phyloP scores from a whole-genome alignment of 768 basidiomycete species.

The Cytidiella melzeri region DNA sequence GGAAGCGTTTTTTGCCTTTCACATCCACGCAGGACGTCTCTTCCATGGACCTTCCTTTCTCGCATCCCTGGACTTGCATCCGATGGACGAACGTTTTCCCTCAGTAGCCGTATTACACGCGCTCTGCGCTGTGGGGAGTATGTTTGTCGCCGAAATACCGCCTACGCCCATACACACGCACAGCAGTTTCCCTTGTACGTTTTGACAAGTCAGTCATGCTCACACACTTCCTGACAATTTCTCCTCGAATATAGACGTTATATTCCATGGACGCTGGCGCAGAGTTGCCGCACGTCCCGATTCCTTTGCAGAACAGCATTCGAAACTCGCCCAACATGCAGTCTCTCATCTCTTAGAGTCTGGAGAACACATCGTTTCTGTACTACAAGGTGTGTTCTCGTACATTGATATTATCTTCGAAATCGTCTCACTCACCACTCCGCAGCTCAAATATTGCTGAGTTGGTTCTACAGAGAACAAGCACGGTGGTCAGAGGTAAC shows the following conservation, averaged over 20 bases:
- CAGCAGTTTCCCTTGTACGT: slow-evolving; percentile 8
- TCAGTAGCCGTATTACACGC: slow-evolving; percentile 68
- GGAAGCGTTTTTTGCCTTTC: slow-evolving; percentile 74
- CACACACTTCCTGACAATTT: not conserved
- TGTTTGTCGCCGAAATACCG: slow-evolving; percentile 65
- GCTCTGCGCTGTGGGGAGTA: slow-evolving; percentile 76
- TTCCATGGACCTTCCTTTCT: slow-evolving; percentile 66
- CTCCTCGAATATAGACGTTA: slow-evolving; percentile 37
- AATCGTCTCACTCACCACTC: not conserved
- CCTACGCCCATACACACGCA: slow-evolving; percentile 37
- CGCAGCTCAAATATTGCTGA: slow-evolving; percentile 55
- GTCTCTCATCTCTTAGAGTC: slow-evolving; percentile 41
- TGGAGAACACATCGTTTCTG: slow-evolving; percentile 51
- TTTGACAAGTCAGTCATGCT: too few relatives aligned
- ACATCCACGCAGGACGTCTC: slow-evolving; percentile 66
- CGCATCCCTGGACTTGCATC: slow-evolving; percentile 54
- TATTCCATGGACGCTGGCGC: slow-evolving; percentile 44
- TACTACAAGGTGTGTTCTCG: slow-evolving; percentile 48
- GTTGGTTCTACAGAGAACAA: slow-evolving; percentile 73
- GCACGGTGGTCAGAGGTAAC: slow-evolving; percentile 72
- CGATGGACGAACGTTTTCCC: slow-evolving; percentile 70
- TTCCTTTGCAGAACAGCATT: slow-evolving; percentile 64
- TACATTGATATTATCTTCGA: not conserved
- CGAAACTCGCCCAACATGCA: slow-evolving; percentile 45
- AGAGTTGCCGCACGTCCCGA: slow-evolving; percentile 41